Conservation (phyloP, 257 asterid species). For the Paraleonurus japonicus region DNA sequence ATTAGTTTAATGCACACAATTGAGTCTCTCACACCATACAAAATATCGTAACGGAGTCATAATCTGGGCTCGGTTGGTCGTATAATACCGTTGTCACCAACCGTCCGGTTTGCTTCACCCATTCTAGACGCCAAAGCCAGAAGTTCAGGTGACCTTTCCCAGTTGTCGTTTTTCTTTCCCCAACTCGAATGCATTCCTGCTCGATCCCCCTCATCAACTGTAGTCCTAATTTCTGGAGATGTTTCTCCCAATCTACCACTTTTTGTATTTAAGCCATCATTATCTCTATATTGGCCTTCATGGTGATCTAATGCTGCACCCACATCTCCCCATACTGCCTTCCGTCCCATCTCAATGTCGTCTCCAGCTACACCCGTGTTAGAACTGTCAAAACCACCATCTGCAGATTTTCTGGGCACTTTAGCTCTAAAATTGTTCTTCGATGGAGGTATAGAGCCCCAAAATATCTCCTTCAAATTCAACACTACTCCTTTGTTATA, state of each 20-base stretch:
- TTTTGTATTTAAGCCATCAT: conserved; percentile 52
- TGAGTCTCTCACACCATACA: too few relatives aligned
- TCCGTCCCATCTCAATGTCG: conserved; percentile 87
- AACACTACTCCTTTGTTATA: conserved; percentile 71
- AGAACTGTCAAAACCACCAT: conserved; percentile 64
- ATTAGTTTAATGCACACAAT: too few relatives aligned
- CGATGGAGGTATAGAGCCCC: conserved; percentile 59
- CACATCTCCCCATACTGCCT: conserved; percentile 84
- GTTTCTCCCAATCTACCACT: conserved; percentile 48
- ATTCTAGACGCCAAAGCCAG: conserved; percentile 83
- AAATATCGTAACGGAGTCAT: too few relatives aligned
- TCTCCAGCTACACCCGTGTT: conserved; percentile 70
- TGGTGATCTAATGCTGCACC: conserved; percentile 52
- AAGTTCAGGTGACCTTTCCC: conserved; percentile 98
- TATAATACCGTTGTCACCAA: conserved; percentile 45
- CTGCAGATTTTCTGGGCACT: conserved; percentile 57
- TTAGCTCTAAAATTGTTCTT: conserved; percentile 76
- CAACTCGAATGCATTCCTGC: conserved; percentile 77
- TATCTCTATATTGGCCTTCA: conserved; percentile 61
- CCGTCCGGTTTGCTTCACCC: conserved; percentile 59
- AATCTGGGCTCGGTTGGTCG: conserved; percentile 35
- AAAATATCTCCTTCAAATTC: conserved; percentile 74
- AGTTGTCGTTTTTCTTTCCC: conserved; percentile 92
- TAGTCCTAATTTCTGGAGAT: conserved; percentile 77
- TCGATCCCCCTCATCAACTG: conserved; percentile 77